Evolutionary conservation across 352 stramenopile genomes (phyloP).

Genomic region (Globisporangium recalcitrans): DNA sequence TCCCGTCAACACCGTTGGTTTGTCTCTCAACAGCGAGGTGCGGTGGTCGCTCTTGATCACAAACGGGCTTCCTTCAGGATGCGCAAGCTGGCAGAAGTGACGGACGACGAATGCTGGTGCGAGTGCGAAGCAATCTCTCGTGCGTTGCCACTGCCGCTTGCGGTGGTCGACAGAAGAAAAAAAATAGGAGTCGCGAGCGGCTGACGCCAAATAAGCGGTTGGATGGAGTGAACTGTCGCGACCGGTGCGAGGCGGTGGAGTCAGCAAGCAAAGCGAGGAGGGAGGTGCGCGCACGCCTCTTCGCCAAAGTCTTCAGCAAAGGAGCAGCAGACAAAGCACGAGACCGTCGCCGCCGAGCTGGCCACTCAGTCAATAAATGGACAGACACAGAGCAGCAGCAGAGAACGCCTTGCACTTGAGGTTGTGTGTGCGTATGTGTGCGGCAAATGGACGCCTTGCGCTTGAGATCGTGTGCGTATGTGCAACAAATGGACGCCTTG

Average conservation of each 20-base stretch:
- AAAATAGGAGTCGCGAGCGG: not conserved
- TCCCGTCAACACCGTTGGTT: not conserved
- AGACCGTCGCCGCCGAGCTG: not conserved
- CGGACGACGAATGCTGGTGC: not conserved
- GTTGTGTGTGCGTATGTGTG: no score
- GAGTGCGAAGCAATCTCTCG: no score
- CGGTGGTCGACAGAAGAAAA: not conserved
- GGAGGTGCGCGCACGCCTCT: not conserved
- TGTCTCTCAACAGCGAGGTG: not conserved
- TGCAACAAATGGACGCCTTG: no score
- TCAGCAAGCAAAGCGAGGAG: not conserved
- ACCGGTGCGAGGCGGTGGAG: not conserved
- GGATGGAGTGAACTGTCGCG: not conserved
- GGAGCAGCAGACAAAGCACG: not conserved
- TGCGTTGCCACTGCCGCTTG: no score
- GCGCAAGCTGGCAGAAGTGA: not conserved
- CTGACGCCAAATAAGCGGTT: not conserved
- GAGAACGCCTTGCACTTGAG: no score
- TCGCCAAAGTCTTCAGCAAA: not conserved
- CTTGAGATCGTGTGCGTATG: no score
- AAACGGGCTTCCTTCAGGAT: constrained; percentile 6
- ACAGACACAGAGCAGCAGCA: not conserved
- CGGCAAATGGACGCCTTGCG: no score
- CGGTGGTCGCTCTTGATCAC: not conserved
- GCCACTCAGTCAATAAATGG: not conserved